Base-by-base conservation (phyloP, 1,284 basidiomycete species). In the Moniliophthora roreri region DNA sequence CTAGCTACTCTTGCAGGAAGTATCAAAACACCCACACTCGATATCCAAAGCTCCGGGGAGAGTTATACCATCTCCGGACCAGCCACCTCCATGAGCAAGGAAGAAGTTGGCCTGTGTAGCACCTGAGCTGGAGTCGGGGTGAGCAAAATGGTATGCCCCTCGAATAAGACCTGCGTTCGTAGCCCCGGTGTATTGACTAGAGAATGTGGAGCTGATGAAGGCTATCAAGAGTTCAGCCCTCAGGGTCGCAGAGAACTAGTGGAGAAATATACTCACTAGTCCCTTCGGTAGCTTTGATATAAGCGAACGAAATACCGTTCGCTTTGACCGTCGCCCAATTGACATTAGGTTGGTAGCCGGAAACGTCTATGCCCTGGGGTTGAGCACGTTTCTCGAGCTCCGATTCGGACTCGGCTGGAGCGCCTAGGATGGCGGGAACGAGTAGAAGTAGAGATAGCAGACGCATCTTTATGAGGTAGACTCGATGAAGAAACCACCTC, bases 261-360 rank as follows among this genome's bases (percentile, higher is more conserved):
- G n/a, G n/a, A n/a, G n/a, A n/a, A n/a, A n/a, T n/a, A n/a, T n/a
- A 52, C 51, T 51, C 55, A 85, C 76, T 66, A 37, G 79, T 85
- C 13, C 83, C 82, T 63, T 89, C 84, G 4, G 85, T 89, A 11
- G 84, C 86, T 64, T 89, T 88, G 76, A 88, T 85, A 62, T 77
- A 86, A 9, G 73, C 82, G 59, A 87, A 89, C 13, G 71, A 56
- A 40, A 85, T 66, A 3, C 84, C 84, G 55, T 82, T 82, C n/a
- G 75, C 66, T 53, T 74, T 76, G 55, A 81, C 80, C 7, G 74
- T 69, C 32, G 66, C 69, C 80, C 82, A 85, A 65, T 85, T 70
- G 20, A 87, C 69, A 55, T 62, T 64, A 21, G 74, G 61, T 57
- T 87, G 85, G 56, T 74, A 81, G 60, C 66, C 58, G 18, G 83